Base-by-base conservation (phyloP, 176 grass and related monocot genomes). In the Oryza meyeriana region DNA sequence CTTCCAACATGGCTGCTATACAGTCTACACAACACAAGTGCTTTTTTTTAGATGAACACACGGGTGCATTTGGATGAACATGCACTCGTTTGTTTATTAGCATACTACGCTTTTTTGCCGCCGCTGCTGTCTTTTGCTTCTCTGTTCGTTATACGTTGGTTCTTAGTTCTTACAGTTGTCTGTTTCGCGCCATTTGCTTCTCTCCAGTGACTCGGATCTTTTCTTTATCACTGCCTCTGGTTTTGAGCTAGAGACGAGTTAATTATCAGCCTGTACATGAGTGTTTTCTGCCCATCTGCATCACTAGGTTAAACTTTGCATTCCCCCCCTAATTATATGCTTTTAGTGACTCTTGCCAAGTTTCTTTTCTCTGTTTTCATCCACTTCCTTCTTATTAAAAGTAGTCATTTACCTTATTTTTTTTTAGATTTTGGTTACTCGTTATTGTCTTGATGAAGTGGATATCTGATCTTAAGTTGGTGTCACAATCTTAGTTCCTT, bases 401-500 rank as follows among this genome's bases (percentile, higher is more conserved):
- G 28, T 61, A 32, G 61, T 8, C 16, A 28, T 68, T 78, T 35
- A 35, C 26, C 67, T 14, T 27, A n/a, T 69, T 16, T 39, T 35
- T 79, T 82, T 86, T 41, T 25, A 18, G 10, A 68, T 26, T 71
- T 78, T 45, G 55, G 33, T 33, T 81, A 72, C 50, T 91, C 12
- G 31, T 69, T 65, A 22, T 65, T 65, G 22, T 58, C 61, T 57
- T 55, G 3, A 57, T 42, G 50, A 52, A 85, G 58, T 14, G 34
- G 72, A 61, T 79, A 66, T 55, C 66, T 41, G 32, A 66, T 77
- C 73, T 78, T 76, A 66, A 64, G 71, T n/a, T 66, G 58, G 55
- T 62, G 84, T 90, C 79, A 22, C 78, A 48, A 79, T 78, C 83
- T 50, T 68, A 66, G 45, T 82, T 72, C 79, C 88, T 86, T 90